Evolutionary conservation across 1,284 basidiomycete genomes (phyloP), one percentile per base, ranked within the genome.

Genomic region (Heimioporus punctisporus): DNA sequence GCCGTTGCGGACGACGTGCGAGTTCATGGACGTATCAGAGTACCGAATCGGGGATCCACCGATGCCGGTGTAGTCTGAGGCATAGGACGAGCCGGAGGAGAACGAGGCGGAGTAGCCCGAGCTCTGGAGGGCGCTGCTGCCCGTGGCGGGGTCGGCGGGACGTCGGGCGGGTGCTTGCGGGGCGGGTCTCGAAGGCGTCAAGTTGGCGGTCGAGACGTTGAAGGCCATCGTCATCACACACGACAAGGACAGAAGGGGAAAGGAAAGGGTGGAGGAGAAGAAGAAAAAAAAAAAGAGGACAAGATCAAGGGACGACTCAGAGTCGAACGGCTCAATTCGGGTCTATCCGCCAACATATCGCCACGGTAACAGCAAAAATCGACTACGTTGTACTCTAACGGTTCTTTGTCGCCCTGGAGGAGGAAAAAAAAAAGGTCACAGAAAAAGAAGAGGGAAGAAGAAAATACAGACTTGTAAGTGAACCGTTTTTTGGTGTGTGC

Each of bases 401-500:
- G 23, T 69, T 69, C 62, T 58, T 72, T 21, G 67, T 69, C 28
- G 58, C 58, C 30, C 67, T 69, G 40, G 21, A 7, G 2, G 14
- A 44, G 19, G 4, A 48, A 37, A 14, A 45, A 43, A 34, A 34
- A 34, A 17, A 34, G 6, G 28, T 6, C 34, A 34, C n/a, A 44
- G 45, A 48, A 55, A 39, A 56, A 44, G 17, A 34, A 34, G 17
- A 34, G 17, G n/a, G n/a, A n/a, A n/a, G n/a, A n/a, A n/a, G 19
- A 34, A 25, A 46, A 51, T 28, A 81, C 87, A 64, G 66, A 90
- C 90, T 82, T 90, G 73, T 83, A 90, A n/a, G 76, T 80, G 69
- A 92, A 91, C 52, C 81, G 80, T 70, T 90, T 90, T 73, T 92
- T 86, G 42, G 95, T 98, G 56, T 89, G 83, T 21, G 95, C 81